Evolutionary conservation across 345 rosid genomes (phyloP).

Genomic region (Fremontodendron californicum): DNA sequence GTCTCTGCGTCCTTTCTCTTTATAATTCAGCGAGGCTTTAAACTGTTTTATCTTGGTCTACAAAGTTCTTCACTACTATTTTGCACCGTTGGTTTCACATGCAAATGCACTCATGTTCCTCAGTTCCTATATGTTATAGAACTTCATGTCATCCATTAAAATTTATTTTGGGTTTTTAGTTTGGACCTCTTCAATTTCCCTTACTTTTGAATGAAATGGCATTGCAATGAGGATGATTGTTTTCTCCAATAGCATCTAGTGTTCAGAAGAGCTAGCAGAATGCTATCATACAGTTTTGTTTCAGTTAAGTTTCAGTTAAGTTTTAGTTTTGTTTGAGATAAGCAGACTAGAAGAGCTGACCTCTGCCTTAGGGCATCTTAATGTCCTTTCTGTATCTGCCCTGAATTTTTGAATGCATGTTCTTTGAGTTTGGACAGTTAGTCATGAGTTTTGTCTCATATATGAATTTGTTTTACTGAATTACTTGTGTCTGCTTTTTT

Average conservation of each 20-base stretch:
- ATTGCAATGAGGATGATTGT: background rate
- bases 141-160: background rate
- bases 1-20: background rate
- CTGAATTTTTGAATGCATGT: background rate
- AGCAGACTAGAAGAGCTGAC: background rate
- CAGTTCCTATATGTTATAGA: no score
- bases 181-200: background rate
- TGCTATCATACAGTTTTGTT: background rate
- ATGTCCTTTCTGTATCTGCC: background rate
- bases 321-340: no score
- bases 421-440: no score
- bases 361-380: background rate
- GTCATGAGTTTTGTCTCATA: no score
- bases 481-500: no score
- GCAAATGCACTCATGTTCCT: no score
- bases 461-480: no score
- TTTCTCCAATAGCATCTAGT: background rate
- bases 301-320: no score
- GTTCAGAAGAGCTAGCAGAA: background rate
- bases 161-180: background rate
- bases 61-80: background rate
- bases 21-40: background rate
- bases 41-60: background rate
- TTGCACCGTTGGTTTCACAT: no score
- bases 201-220: background rate